Base-by-base conservation (phyloP, 306 rosid species). In the Begonia peltatifolia region DNA sequence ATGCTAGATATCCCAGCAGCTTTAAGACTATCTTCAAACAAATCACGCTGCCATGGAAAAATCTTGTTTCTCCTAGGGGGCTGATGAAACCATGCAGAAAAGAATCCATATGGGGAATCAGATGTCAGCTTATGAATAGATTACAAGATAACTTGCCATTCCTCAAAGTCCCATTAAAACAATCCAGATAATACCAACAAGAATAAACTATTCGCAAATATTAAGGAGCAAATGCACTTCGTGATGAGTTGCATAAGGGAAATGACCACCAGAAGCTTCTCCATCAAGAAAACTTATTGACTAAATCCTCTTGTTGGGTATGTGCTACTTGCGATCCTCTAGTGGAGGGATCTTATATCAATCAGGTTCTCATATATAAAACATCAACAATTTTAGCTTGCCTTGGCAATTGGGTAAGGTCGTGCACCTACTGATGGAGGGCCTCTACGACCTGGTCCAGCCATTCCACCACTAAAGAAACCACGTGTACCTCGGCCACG, bases 1-100 rank as follows among this genome's bases (percentile, higher is more conserved):
- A 90, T 52, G 59, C 94, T 94, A 49, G 86, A 79, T 59, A 90
- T 79, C 63, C 99, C 99, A 6, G 94, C 84, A 81, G 99, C 99
- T 86, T 87, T 81, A 55, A 90, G 62, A 79, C 99, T 81, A 68
- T 90, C 99, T 74, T 90, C 99, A 62, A 90, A 75, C 69, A 90
- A 75, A 75, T 90, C 99, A 55, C 56, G 83, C 76, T 63, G 86
- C 99, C 92, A 86, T 35, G 90, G 94, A 69, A 90, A 76, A 56
- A 67, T 72, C 95, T 83, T 75, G 76, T 71, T 52, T 90, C 95
- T 66, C 76, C 88, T 94, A 51, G 76, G 63, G 12, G 95, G 76
- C 99, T 90, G 95, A 79, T 84, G 74, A 81, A 81, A 67, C 78
- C 81, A 88, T 71, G 77, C 70, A 79, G 83, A 86, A 68, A 65